Evolutionary conservation across 345 rosid species (phyloP), one percentile per base, ranked within the genome.

Genomic region (Corchorus olitorius): DNA sequence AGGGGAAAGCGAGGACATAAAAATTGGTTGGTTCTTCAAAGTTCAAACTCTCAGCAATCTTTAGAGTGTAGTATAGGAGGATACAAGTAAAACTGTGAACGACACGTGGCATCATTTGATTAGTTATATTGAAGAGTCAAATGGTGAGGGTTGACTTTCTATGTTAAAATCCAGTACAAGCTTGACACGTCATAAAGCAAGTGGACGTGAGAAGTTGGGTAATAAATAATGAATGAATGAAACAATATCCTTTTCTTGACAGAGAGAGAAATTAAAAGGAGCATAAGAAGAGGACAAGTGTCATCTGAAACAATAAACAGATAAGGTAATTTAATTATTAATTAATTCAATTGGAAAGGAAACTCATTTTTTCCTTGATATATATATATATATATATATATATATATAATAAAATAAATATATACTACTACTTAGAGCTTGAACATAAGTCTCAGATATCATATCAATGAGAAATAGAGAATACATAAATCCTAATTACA

Each of bases 261-360:
- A 12, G 55, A 12, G 76, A 43, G 15, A 56, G 48, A 58, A 70
- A 14, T 55, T 60, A 22, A 52, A n/a, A 61, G n/a, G 66, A 17
- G 60, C 17, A 45, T 6, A 37, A 62, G 50, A 37, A 62, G 50
- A 55, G 75, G 76, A 17, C 73, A 81, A 77, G 56, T 69, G 76
- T 53, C 46, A 27, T 20, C 41, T 14, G 34, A 19, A 15, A 19
- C 2, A 16, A 4, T n/a, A 9, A 33, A 65, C 45, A 10, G 13
- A 22, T 49, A 64, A 37, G 69, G 14, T 10, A 64, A 14, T 14
- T 45, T 20, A 39, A 9, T 39, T 27, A 27, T 27, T 27, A 27
- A 27, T 27, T 27, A 27, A 27, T 27, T n/a, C n/a, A n/a, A n/a
- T n/a, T n/a, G n/a, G n/a, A n/a, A n/a, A n/a, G n/a, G 27, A 1